Percentiles rank a stretch among this genome's conserved stretches.
Conservation (phyloP, 352 stramenopile genomes). For the Phytophthora vignae region DNA sequence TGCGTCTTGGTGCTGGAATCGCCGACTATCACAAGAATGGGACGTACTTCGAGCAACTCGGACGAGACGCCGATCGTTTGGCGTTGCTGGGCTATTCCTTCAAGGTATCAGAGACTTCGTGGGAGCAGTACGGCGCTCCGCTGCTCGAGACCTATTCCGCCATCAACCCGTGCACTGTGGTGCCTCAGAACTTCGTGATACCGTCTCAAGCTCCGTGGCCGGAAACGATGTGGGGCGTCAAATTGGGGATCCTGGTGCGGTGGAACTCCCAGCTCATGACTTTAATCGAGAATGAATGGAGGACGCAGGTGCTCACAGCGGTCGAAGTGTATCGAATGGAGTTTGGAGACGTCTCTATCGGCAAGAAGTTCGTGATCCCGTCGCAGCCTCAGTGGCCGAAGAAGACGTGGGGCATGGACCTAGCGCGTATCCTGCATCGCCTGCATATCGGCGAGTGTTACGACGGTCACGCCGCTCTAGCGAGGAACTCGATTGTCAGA, state of each 20-base stretch:
- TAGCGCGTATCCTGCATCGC: slow-evolving; percentile 28
- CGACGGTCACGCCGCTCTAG: slow-evolving; percentile 29
- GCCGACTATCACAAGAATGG: slow-evolving; percentile 26
- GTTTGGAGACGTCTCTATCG: slow-evolving; percentile 11
- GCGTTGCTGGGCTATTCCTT: slow-evolving; percentile 30
- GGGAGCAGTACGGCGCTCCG: slow-evolving; percentile 25
- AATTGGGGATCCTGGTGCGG: slow-evolving; percentile 28
- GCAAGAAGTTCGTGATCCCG: slow-evolving; percentile 26
- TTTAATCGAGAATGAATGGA: slow-evolving; percentile 31
- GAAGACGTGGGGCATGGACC: slow-evolving; percentile 38
- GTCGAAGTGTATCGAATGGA: slow-evolving; percentile 28
- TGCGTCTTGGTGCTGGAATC: slow-evolving; percentile 30
- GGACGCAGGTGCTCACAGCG: slow-evolving; percentile 26
- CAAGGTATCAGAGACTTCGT: slow-evolving; percentile 25
- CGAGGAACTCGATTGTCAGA: slow-evolving; percentile 15
- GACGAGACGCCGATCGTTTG: slow-evolving; percentile 33
- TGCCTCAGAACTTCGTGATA: slow-evolving; percentile 34
- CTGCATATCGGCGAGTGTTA: slow-evolving; percentile 31
- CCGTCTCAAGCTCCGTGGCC: slow-evolving; percentile 28
- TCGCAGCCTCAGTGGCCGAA: slow-evolving; percentile 31
- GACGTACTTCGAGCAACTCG: slow-evolving; percentile 35
- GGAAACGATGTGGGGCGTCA: slow-evolving; percentile 35
- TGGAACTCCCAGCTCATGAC: slow-evolving; percentile 36
- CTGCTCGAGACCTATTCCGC: slow-evolving; percentile 30
- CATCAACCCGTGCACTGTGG: slow-evolving; percentile 17